Base-by-base conservation (phyloP, 768 basidiomycete genomes). In the Leucocoprinus birnbaumii region DNA sequence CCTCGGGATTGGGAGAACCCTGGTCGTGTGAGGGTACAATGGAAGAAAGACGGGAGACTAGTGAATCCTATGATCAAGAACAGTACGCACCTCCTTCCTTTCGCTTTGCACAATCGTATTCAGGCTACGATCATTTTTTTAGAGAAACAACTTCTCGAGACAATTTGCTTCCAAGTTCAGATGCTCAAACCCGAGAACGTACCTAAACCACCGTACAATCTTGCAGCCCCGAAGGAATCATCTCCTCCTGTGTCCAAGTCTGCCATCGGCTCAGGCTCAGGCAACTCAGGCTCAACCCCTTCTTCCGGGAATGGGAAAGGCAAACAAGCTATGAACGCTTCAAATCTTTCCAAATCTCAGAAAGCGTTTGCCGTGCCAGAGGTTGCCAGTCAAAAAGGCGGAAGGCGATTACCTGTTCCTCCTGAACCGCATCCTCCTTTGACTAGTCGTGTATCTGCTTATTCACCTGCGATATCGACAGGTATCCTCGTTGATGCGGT, bases 1-100 rank as follows among this genome's bases (percentile, higher is more conserved):
- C 96, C 96, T 10, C 82, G 91, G 49, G 96, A 99, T 69, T 99
- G 96, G 96, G 95, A 91, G 65, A 99, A 99, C 68, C 96, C 96
- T 0, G 96, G 96, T 8, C 82, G 96, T 22, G 92, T 99, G 56
- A 84, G 93, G 59, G 90, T 98, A 21, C 90, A 90, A 65, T 92
- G 89, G 88, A 93, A 90, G 79, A 87, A 87, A 68, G 87, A 91
- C 56, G 90, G 79, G 1, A 67, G 69, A 48, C 75, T 87, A 8
- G 70, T 88, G 56, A 87, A 91, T 63, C 74, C 80, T 2, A 64
- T 67, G n/a, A 85, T 93, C 64, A 85, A 80, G 72, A 87, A 85
- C 27, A 93, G 91, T 93, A 66, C 61, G 86, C 79, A 31, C 40
- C 25, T 34, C 14, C 48, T 13, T n/a, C 18, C 38, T 45, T 31